phyloP scores from a whole-genome alignment of 2,329 filamentous ascomycete genomes.

The Ceratocystis ficicola region DNA sequence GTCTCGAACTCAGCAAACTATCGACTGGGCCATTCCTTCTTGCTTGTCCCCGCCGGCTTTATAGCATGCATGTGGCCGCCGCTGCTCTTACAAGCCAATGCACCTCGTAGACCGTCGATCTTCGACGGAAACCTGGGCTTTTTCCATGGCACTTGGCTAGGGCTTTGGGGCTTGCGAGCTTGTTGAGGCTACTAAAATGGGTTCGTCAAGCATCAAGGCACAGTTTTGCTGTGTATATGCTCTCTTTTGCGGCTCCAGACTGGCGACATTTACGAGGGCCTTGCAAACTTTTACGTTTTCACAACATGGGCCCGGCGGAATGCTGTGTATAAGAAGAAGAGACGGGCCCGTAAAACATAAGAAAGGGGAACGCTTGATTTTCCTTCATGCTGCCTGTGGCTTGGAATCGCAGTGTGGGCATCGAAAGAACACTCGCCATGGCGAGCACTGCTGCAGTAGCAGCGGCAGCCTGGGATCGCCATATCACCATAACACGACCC shows the following conservation, averaged over 20 bases:
- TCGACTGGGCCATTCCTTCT: neutral
- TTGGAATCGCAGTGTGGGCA: neutral
- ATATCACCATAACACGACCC: too few species aligned
- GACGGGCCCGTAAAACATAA: neutral
- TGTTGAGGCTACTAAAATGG: neutral
- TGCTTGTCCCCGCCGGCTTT: neutral
- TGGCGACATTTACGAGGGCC: constrained; percentile 5
- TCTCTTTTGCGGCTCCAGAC: neutral
- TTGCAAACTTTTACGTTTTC: constrained; percentile 13
- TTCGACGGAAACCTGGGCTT: neutral
- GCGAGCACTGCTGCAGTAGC: too few species aligned
- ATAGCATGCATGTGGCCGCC: neutral
- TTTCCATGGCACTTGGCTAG: neutral
- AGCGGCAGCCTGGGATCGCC: neutral
- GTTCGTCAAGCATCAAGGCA: constrained; percentile 2
- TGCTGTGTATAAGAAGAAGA: constrained; percentile 8
- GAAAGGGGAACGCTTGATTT: neutral
- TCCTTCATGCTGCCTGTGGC: neutral
- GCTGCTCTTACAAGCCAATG: too few species aligned
- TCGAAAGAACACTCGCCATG: neutral
- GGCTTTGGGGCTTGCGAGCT: neutral
- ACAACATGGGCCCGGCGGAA: neutral
- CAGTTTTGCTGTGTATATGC: constrained; percentile 8
- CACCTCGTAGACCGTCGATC: neutral
- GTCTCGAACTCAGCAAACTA: neutral